These are phyloP conservation scores for Silene coronaria DNA, from an alignment of 179 eudicot genomes.

Conservation along the genomic window DNA sequence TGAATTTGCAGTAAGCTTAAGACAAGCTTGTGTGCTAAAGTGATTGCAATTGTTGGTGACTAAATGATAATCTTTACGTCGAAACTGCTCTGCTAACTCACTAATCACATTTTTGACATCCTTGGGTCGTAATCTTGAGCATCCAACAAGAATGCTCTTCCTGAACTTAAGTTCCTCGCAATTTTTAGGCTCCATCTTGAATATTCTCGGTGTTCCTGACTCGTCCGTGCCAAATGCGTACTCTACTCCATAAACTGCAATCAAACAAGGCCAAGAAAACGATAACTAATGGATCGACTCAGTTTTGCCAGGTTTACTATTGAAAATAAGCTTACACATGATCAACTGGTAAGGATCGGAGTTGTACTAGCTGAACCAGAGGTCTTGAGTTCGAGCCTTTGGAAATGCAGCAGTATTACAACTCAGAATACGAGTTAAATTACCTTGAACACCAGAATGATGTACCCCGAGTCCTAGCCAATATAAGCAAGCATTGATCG, in stretches of 20 bases:
- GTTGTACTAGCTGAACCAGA: too few species aligned
- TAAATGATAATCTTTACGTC: background rate
- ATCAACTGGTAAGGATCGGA: too few species aligned
- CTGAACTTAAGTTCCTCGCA: conserved; percentile 5
- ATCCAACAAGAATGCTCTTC: background rate
- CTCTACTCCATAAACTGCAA: conserved; percentile 6
- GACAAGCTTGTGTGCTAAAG: background rate
- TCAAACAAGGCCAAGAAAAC: too few species aligned
- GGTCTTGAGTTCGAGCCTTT: too few species aligned
- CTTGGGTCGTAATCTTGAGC: background rate
- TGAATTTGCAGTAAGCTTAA: conserved; percentile 2
- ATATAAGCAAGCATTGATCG: background rate
- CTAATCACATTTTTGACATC: background rate
- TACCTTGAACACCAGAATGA: conserved; percentile 16
- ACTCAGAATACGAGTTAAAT: too few species aligned
- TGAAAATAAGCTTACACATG: too few species aligned
- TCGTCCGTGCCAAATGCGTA: conserved; percentile 10
- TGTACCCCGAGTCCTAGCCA: conserved; percentile 11
- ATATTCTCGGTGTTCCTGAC: background rate
- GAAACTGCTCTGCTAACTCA: background rate
- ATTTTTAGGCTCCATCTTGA: background rate
- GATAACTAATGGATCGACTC: too few species aligned
- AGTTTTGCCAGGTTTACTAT: too few species aligned
- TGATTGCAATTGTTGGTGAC: conserved; percentile 14
- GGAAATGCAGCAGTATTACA: too few species aligned